Evolutionary conservation across 2,329 filamentous ascomycete species (phyloP), one percentile per base, ranked within the genome.

Genomic region (Rhynchosporium graminicola): DNA sequence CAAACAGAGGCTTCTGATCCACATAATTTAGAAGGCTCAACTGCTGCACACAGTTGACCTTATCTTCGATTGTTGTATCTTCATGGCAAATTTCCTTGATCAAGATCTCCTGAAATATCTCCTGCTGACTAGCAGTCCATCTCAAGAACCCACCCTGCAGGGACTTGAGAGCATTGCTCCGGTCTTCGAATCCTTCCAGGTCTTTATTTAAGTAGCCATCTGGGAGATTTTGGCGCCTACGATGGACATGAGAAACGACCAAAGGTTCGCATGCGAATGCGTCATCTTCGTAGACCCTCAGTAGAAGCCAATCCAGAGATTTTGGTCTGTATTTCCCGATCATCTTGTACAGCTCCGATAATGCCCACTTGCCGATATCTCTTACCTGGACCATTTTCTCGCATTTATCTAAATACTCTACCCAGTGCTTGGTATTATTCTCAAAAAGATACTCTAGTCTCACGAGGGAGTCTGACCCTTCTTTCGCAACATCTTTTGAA

Each of bases 91-190:
- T 60, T 20, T 64, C 60, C 31, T 63, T 40, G 15, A 61, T 33
- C 12, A 66, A 29, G 10, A 54, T 56, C 20, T 54, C 9, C 4
- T 57, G 45, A 12, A 63, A 33, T 5, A 26, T n/a, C 12, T 59
- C 58, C 45, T 66, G 62, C 36, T 64, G 65, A n/a, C 45, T 26
- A 20, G 33, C 43, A 3, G 57, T 66, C 65, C 62, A 66, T 13
- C 43, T n/a, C 62, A 60, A 64, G 26, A 64, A 64, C 2, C 62
- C 62, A 38, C 33, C 50, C 10, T 20, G 28, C 4, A 65, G 15
- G 1, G 7, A 8, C 9, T 55, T 28, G 31, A 64, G 33, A 7
- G 61, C 52, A 4, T 63, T 33, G 26, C 57, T 60, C n/a, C 48
- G 58, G 2, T 59, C 57, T 29, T 55, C 52, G 1, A 13, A 12